These are phyloP conservation scores for Aspergillus campestris DNA, from an alignment of 495 filamentous ascomycete genomes.

Conservation along the genomic window DNA sequence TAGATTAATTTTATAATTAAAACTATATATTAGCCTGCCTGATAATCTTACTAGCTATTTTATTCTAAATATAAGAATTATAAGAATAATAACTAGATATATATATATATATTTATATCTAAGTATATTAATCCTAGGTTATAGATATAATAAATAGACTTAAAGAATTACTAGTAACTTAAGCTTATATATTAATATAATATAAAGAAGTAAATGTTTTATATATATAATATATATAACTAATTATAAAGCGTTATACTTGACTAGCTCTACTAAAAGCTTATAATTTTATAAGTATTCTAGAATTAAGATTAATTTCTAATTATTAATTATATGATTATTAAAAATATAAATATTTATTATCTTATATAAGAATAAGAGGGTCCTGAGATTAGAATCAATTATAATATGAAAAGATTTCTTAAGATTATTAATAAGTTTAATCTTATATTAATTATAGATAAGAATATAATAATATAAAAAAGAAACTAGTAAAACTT, in stretches of 20 bases:
- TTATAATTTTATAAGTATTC: no score
- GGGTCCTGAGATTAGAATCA: neutral
- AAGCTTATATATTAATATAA: neutral
- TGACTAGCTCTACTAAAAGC: no score
- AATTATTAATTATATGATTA: conserved; percentile 3
- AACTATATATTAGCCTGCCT: neutral
- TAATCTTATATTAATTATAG: neutral
- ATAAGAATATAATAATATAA: no score
- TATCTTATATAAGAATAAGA: conserved; percentile 11
- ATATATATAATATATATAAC: conserved; percentile 4
- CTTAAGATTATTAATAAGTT: no score
- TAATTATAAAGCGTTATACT: no score
- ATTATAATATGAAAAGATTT: no score
- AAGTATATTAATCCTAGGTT: neutral
- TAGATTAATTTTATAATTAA: neutral
- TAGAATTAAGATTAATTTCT: no score
- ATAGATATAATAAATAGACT: neutral
- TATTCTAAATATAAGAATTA: no score
- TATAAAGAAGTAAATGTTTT: no score
- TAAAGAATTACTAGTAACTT: neutral
- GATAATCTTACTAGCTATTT: no score
- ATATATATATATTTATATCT: conserved; percentile 4
- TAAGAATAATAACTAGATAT: no score
- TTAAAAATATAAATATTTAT: conserved; percentile 21
- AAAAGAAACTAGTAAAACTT: no score